phyloP scores from a whole-genome alignment of 495 filamentous ascomycete species.

The Neurospora sp. region DNA sequence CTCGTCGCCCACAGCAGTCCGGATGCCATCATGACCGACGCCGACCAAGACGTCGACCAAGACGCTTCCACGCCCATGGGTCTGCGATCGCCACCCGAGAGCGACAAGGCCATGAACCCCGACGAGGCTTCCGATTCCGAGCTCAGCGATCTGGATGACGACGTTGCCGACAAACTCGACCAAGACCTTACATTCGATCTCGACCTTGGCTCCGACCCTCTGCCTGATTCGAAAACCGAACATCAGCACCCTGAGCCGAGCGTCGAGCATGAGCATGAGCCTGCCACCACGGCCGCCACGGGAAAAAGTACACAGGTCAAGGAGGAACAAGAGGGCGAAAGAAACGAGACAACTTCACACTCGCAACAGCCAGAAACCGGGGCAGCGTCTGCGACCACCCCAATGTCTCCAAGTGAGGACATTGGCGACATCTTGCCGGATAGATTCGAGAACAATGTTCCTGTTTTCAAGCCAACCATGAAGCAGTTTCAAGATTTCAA shows the following conservation, averaged over 20 bases:
- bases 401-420: constrained; percentile 32
- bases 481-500: constrained; percentile 88
- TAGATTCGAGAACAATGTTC: constrained; percentile 83
- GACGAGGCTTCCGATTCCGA: constrained; percentile 43
- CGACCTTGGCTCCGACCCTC: constrained; percentile 3
- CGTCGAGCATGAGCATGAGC: neutral
- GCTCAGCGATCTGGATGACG: constrained; percentile 46
- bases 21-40: constrained; percentile 3
- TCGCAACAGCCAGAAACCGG: neutral
- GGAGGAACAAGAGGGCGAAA: constrained; percentile 18
- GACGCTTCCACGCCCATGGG: constrained; percentile 25
- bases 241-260: neutral
- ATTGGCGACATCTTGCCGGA: constrained; percentile 68
- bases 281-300: constrained; percentile 15
- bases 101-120: constrained; percentile 39
- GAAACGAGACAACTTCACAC: neutral
- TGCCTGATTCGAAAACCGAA: neutral
- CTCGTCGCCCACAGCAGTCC: neutral
- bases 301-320: constrained; percentile 20
- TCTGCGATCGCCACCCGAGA: constrained; percentile 41
- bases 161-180: constrained; percentile 23
- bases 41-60: constrained; percentile 7
- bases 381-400: neutral
- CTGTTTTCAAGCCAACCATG: constrained; percentile 94
- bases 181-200: constrained; percentile 6